A percentile compares a stretch with the other conserved stretches of the same genome.
phyloP scores from a whole-genome alignment of 176 grass and related monocot genomes.

The Cenchrus americanus region DNA sequence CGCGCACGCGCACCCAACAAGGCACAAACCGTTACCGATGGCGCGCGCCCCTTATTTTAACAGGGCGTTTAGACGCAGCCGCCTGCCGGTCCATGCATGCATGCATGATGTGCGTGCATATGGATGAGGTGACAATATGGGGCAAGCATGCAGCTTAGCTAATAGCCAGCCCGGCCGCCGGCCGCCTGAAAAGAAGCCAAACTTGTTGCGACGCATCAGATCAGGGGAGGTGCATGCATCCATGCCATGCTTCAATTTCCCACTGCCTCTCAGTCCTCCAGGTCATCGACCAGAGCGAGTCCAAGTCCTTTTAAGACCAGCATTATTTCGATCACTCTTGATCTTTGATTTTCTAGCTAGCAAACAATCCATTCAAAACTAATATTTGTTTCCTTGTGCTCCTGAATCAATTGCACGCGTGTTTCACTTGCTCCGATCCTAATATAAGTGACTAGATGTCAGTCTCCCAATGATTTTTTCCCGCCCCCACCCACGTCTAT shows the following conservation, averaged over 20 bases:
- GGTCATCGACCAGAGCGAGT: neutral
- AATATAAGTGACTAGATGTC: neutral
- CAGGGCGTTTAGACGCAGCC: neutral
- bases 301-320: neutral
- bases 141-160: neutral
- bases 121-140: neutral
- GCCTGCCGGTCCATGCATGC: neutral
- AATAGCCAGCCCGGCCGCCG: neutral
- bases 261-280: neutral
- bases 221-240: constrained; percentile 27
- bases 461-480: neutral
- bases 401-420: neutral
- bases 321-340: neutral
- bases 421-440: constrained; percentile 23
- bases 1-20: neutral
- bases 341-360: neutral
- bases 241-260: neutral
- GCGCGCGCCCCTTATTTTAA: constrained; percentile 30
- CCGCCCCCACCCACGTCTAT: neutral
- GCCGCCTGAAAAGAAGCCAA: neutral
- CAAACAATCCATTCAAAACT: neutral
- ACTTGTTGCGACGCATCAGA: neutral
- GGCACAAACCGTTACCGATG: neutral
- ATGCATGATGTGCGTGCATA: too few species aligned
- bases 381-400: neutral